Evolutionary conservation across 1,284 basidiomycete genomes (phyloP).

Genomic region (Rhodotorula sp.): DNA sequence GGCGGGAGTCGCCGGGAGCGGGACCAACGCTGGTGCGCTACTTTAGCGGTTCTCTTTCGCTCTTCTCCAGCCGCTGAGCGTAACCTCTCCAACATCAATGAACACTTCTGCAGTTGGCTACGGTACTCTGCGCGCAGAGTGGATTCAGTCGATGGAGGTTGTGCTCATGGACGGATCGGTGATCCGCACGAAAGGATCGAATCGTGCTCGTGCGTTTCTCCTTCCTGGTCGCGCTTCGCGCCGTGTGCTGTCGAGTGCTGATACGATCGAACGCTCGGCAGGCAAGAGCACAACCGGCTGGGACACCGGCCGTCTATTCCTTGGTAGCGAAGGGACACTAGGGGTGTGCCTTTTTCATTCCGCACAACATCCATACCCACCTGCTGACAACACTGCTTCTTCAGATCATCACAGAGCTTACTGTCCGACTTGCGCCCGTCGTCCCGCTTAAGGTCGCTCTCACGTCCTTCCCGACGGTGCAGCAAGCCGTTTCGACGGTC

Average conservation of each 20-base stretch:
- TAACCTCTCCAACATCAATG: not conserved
- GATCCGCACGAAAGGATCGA: slow-evolving; percentile 72
- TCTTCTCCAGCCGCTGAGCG: not conserved
- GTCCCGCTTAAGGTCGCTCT: slow-evolving; percentile 67
- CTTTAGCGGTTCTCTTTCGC: no score
- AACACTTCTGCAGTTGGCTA: slow-evolving; percentile 65
- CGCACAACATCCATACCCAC: not conserved
- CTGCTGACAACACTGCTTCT: not conserved
- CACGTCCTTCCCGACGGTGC: slow-evolving; percentile 56
- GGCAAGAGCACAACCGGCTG: slow-evolving; percentile 43
- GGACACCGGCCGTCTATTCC: slow-evolving; percentile 68
- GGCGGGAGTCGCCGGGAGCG: slow-evolving; percentile 27
- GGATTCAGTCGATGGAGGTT: slow-evolving; percentile 57
- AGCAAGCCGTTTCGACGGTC: slow-evolving; percentile 67
- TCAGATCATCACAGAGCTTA: slow-evolving; percentile 55
- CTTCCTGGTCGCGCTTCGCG: not conserved
- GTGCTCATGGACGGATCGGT: slow-evolving; percentile 87
- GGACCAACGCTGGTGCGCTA: slow-evolving; percentile 34
- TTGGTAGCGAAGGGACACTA: slow-evolving; percentile 92
- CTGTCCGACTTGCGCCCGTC: slow-evolving; percentile 74
- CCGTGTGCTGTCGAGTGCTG: not conserved
- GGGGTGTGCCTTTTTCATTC: slow-evolving; percentile 55
- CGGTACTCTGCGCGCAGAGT: slow-evolving; percentile 59
- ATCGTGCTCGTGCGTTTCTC: slow-evolving; percentile 24
- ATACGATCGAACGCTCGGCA: slow-evolving; percentile 57